Evolutionary conservation across 495 filamentous ascomycete genomes (phyloP).

Genomic region (Physcia stellaris): DNA sequence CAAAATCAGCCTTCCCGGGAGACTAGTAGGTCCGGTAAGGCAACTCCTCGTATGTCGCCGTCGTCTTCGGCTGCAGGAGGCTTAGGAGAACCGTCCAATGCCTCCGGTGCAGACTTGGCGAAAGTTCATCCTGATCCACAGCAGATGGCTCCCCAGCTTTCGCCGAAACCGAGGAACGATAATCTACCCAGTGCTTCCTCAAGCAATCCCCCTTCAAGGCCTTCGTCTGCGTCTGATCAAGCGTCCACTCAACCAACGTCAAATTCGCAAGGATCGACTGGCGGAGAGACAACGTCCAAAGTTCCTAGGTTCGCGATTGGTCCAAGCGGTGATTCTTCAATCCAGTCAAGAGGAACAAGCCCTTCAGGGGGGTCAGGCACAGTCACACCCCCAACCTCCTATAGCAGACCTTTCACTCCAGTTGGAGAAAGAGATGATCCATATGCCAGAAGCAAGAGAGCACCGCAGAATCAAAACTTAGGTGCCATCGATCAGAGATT

Average conservation of each 20-base stretch:
- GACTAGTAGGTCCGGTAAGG: slow-evolving; percentile 12
- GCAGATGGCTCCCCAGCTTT: slow-evolving; percentile 54
- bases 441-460: slow-evolving; percentile 70
- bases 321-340: slow-evolving; percentile 46
- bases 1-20: slow-evolving; percentile 15
- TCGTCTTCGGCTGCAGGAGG: slow-evolving; percentile 51
- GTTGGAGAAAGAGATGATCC: slow-evolving; percentile 76
- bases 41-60: too few relatives aligned
- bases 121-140: slow-evolving; percentile 27
- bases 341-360: slow-evolving; percentile 45
- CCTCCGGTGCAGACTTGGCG: slow-evolving; percentile 9
- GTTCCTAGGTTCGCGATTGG: slow-evolving; percentile 63
- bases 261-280: slow-evolving; percentile 29
- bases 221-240: slow-evolving; percentile 30
- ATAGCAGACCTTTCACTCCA: slow-evolving; percentile 60
- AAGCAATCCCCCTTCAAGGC: slow-evolving; percentile 30
- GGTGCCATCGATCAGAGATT: slow-evolving; percentile 70
- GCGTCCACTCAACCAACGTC: slow-evolving; percentile 26
- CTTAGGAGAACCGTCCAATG: slow-evolving; percentile 1
- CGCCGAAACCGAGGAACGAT: slow-evolving; percentile 26
- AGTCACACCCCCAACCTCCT: slow-evolving; percentile 40
- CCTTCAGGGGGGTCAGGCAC: slow-evolving; percentile 43
- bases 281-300: slow-evolving; percentile 30
- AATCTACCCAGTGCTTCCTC: slow-evolving; percentile 12
- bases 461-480: slow-evolving; percentile 53